phyloP scores from a whole-genome alignment of 2,329 filamentous ascomycete species.

The Simplicillium sp. region DNA sequence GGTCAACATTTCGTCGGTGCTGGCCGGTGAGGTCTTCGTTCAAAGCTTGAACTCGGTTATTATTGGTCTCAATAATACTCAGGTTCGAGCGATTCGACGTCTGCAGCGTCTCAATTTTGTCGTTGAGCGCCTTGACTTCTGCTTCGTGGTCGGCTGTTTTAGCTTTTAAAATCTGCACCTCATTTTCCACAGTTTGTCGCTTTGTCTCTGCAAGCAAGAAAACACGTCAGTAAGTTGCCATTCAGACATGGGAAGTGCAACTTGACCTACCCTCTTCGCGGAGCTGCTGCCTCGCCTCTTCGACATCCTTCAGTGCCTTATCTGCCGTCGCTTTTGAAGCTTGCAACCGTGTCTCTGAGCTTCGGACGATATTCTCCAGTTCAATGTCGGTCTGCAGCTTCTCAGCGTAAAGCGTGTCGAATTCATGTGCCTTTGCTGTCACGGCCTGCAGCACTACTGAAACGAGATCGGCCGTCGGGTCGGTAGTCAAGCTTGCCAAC shows the following conservation, averaged over 20 bases:
- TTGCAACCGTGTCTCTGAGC: conserved; percentile 73
- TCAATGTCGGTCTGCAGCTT: conserved; percentile 88
- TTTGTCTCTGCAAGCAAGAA: conserved; percentile 53
- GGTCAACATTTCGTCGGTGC: conserved; percentile 77
- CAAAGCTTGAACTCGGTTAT: conserved; percentile 74
- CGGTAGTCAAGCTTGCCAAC: conserved; percentile 50
- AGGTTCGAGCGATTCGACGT: conserved; percentile 87
- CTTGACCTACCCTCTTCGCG: conserved; percentile 63
- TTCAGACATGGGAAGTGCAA: too few relatives aligned
- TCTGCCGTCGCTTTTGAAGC: conserved; percentile 73
- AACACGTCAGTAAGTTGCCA: conserved; percentile 3
- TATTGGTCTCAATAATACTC: conserved; percentile 82
- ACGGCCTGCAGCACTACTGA: conserved; percentile 65
- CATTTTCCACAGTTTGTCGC: conserved; percentile 67
- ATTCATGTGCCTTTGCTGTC: conserved; percentile 69
- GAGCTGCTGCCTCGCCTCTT: conserved; percentile 71
- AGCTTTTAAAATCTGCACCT: conserved; percentile 69
- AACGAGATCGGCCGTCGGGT: conserved; percentile 72
- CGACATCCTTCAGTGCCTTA: conserved; percentile 74
- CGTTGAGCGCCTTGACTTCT: conserved; percentile 66
- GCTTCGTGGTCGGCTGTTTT: conserved; percentile 65
- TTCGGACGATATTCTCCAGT: conserved; percentile 80
- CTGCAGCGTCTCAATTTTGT: conserved; percentile 79
- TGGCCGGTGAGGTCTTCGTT: conserved; percentile 80
- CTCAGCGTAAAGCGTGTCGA: conserved; percentile 72